phyloP scores from a whole-genome alignment of 75 land plant species.

The Ceratopteris richardii region DNA sequence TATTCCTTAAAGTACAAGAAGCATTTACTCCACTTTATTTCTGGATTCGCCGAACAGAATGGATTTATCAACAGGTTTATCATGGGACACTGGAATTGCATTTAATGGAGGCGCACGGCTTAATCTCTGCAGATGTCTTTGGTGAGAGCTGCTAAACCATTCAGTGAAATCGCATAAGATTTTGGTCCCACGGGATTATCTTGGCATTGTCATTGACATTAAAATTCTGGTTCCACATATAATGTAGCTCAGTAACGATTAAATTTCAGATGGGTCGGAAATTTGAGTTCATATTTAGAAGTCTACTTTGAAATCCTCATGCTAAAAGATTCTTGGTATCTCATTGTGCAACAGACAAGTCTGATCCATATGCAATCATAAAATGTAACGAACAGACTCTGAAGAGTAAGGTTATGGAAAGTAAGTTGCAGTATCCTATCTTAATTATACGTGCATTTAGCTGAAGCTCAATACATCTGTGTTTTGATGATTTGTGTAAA shows the following conservation, averaged over 20 bases:
- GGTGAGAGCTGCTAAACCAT: neutral
- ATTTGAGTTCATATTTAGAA: neutral
- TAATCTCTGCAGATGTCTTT: neutral
- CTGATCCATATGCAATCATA: conserved; percentile 7
- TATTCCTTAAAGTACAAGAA: too few species aligned
- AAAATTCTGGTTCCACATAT: too few species aligned
- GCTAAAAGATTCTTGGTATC: neutral
- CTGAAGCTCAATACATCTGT: neutral
- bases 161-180: too few species aligned
- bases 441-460: neutral
- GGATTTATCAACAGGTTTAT: neutral
- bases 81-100: neutral
- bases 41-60: too few species aligned
- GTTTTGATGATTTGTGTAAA: neutral
- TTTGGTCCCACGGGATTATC: too few species aligned
- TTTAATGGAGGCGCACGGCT: neutral
- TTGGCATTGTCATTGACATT: too few species aligned
- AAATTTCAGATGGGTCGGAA: too few species aligned
- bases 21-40: too few species aligned
- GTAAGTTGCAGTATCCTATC: too few species aligned
- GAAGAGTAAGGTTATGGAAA: conserved; percentile 4
- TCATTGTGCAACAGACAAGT: neutral
- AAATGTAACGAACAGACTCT: neutral
- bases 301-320: neutral
- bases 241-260: too few species aligned